A percentile compares a stretch with the other conserved stretches of the same genome.
phyloP scores from a whole-genome alignment of 176 grass and related monocot genomes.

The Carex myosuroides region DNA sequence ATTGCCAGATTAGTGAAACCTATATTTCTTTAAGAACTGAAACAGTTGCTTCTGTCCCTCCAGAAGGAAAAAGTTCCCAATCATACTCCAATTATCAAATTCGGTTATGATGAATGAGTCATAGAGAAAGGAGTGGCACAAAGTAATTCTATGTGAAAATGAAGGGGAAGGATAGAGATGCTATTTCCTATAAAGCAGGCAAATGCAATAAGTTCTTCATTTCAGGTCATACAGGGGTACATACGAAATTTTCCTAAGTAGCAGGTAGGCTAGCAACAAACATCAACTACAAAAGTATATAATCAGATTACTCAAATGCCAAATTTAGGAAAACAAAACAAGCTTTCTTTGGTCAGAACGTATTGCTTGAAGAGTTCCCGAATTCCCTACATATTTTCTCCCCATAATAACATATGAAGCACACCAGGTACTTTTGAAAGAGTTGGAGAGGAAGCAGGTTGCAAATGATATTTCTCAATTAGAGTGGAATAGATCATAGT shows the following conservation, averaged over 20 bases:
- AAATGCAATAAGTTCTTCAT: not conserved
- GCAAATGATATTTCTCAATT: slow-evolving; percentile 3
- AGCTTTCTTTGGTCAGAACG: not conserved
- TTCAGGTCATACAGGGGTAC: not conserved
- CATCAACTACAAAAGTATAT: not conserved
- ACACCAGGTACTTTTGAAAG: not conserved
- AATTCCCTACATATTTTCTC: not conserved
- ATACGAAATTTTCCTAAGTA: not conserved
- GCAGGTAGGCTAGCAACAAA: not conserved
- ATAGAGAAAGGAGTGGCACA: not conserved
- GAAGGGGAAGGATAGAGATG: too few relatives aligned
- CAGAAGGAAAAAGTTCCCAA: not conserved
- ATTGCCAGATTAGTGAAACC: not conserved
- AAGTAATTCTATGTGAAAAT: not conserved
- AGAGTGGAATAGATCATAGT: not conserved
- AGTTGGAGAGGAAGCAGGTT: not conserved
- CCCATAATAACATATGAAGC: not conserved
- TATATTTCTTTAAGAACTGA: not conserved
- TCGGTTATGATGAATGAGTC: not conserved
- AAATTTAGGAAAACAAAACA: not conserved
- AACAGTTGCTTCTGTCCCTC: not conserved
- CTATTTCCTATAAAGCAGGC: not conserved
- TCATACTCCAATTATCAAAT: not conserved
- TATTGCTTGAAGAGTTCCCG: not conserved
- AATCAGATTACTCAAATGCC: not conserved